Evolutionary conservation across 768 basidiomycete genomes (phyloP), one percentile per base, ranked within the genome.

Genomic region (Panus rudis): DNA sequence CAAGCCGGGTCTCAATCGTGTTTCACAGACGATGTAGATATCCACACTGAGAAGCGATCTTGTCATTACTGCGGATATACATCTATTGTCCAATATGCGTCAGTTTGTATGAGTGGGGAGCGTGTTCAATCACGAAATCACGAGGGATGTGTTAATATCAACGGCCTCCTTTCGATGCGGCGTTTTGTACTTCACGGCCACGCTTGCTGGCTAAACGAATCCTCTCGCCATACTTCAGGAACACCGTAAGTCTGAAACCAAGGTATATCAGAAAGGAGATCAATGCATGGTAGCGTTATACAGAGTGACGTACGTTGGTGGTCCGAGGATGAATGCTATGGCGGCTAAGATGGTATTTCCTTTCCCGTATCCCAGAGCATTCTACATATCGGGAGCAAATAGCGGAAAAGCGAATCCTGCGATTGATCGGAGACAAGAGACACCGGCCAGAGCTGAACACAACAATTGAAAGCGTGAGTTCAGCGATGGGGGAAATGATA

Each of bases 341-440:
- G 60, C 70, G 0, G 82, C 82, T 5, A 89, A 65, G 1, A 87
- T 65, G 0, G 83, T 81, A 45, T 77, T 60, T 4, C 80, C 82
- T 46, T 78, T 81, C 0, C 84, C 84, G 46, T 80, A 81, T 3
- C 84, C 85, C 1, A 87, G 64, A 7, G 65, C 62, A 2, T 63
- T 53, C 60, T 74, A 86, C 76, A 87, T 82, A 22, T 72, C 65
- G 16, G 81, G 76, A 4, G 79, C 81, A 51, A 88, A 88, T 14
- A 88, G 62, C 1, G 85, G 86, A 55, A 89, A 86, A 1, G 70
- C 78, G 44, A 84, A 86, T 0, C 85, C 87, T 1, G 76, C 73
- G 0, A 84, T 44, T 0, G 80, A 77, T 14, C 85, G 75, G 8
- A 87, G 58, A 52, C 57, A 81, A 0, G 78, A 65, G 7, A 77